These are phyloP conservation scores for Pseudoscleropodium purum DNA, from an alignment of 225 moss, liverwort and hornwort genomes.

Conservation along the genomic window DNA sequence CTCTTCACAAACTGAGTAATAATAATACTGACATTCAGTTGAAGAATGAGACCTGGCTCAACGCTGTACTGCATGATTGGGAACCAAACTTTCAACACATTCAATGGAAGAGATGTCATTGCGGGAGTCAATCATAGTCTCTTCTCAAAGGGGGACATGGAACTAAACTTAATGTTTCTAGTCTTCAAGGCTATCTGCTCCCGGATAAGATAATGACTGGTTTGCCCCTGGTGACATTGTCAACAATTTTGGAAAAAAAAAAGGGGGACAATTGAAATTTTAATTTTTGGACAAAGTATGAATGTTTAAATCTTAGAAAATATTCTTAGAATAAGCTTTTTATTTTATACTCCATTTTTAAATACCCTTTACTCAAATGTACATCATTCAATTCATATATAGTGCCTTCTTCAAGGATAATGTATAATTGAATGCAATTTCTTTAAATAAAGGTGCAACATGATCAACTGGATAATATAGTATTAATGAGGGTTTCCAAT, in stretches of 20 bases:
- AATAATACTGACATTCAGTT: no score
- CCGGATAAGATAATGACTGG: not conserved
- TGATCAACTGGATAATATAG: not conserved
- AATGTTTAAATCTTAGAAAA: not conserved
- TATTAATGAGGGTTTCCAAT: not conserved
- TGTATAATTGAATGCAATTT: not conserved
- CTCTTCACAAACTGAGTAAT: not conserved
- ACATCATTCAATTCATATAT: not conserved
- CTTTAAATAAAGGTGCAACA: not conserved
- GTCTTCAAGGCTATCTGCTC: not conserved
- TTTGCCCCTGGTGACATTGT: no score
- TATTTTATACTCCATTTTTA: not conserved
- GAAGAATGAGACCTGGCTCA: not conserved
- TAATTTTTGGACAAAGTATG: no score
- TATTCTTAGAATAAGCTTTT: not conserved
- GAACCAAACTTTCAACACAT: not conserved
- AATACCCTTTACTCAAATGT: rapidly evolving
- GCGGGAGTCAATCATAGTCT: not conserved
- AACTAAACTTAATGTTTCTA: not conserved
- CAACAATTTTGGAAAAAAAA: not conserved
- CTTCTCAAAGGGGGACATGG: no score
- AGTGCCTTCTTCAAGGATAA: rapidly evolving
- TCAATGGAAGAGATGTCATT: not conserved
- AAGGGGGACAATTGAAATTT: no score
- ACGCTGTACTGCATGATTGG: not conserved